These are phyloP conservation scores for Thelonectria olida DNA, from an alignment of 2,329 filamentous ascomycete species.

Conservation along the genomic window DNA sequence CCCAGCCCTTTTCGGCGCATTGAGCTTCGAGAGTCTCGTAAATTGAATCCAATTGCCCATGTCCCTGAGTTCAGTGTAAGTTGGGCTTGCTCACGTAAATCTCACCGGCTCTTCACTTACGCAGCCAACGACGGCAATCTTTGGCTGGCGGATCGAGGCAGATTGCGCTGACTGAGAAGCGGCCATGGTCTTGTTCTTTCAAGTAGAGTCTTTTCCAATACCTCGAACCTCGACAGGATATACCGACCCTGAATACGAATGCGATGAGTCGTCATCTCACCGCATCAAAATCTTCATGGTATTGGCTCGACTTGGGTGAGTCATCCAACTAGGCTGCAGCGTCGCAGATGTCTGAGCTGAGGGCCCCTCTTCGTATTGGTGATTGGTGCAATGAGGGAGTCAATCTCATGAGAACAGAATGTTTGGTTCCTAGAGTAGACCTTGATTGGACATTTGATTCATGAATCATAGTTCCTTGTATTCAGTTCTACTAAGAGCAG, in stretches of 20 bases:
- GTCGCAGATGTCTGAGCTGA: background rate
- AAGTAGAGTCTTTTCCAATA: background rate
- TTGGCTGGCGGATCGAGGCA: constrained; percentile 1
- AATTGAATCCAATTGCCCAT: constrained; percentile 20
- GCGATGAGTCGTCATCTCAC: too few relatives aligned
- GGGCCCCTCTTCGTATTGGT: background rate
- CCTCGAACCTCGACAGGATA: background rate
- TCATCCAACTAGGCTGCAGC: constrained; percentile 6
- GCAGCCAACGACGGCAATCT: constrained; percentile 25
- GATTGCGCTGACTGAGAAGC: background rate
- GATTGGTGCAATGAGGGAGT: too few relatives aligned
- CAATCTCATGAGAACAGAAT: too few relatives aligned
- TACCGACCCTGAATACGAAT: background rate
- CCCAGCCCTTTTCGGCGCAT: constrained; percentile 20
- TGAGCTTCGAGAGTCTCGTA: constrained; percentile 10
- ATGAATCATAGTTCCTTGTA: too few relatives aligned
- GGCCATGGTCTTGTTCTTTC: constrained; percentile 1
- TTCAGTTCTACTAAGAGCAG: too few relatives aligned
- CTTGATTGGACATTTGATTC: too few relatives aligned
- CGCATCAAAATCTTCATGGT: too few relatives aligned
- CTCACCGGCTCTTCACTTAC: constrained; percentile 7
- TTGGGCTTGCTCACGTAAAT: too few relatives aligned
- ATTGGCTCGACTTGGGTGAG: background rate
- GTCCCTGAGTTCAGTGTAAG: constrained; percentile 5
- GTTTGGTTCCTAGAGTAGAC: too few relatives aligned